Conservation (phyloP, 1,139 yeast genomes). For the Diutina mesorugosa region DNA sequence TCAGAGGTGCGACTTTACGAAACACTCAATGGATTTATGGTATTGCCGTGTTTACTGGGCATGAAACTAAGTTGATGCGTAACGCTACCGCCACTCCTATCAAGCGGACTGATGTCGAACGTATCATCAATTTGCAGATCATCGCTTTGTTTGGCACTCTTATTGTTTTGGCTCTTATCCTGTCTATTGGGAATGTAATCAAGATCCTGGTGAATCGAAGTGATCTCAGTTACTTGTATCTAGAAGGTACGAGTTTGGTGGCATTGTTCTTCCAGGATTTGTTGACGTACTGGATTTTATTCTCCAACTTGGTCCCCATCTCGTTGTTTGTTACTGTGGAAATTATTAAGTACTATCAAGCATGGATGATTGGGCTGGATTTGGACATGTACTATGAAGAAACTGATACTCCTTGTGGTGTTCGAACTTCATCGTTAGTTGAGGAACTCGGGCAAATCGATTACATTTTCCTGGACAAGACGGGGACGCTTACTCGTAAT, state of each 20-base stretch:
- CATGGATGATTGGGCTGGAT: constrained; percentile 86
- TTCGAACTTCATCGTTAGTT: constrained; percentile 86
- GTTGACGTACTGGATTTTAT: constrained; percentile 89
- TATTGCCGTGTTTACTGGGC: constrained; percentile 89
- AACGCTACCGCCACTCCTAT: constrained; percentile 98
- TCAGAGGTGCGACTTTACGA: constrained; percentile 91
- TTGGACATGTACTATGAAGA: constrained; percentile 82
- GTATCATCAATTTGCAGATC: constrained; percentile 87
- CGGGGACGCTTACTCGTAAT: constrained; percentile 90
- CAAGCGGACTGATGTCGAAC: constrained; percentile 92
- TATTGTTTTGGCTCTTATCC: constrained; percentile 60
- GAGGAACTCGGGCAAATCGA: constrained; percentile 96
- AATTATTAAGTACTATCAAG: constrained; percentile 89
- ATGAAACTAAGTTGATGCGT: constrained; percentile 95
- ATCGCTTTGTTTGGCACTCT: constrained; percentile 75
- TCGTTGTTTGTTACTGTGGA: constrained; percentile 93
- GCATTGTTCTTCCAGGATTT: constrained; percentile 73
- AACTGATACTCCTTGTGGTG: constrained; percentile 89
- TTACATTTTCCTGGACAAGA: constrained; percentile 89
- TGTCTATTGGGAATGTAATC: constrained; percentile 81
- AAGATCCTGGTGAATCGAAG: constrained; percentile 44
- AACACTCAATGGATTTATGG: constrained; percentile 96
- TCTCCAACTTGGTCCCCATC: constrained; percentile 91
- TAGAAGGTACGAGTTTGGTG: constrained; percentile 59
- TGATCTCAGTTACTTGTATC: constrained; percentile 47